Percentiles rank a stretch among this genome's conserved stretches.
Evolutionary conservation across 345 rosid species (phyloP).

Genomic region (Acer saccharum): DNA sequence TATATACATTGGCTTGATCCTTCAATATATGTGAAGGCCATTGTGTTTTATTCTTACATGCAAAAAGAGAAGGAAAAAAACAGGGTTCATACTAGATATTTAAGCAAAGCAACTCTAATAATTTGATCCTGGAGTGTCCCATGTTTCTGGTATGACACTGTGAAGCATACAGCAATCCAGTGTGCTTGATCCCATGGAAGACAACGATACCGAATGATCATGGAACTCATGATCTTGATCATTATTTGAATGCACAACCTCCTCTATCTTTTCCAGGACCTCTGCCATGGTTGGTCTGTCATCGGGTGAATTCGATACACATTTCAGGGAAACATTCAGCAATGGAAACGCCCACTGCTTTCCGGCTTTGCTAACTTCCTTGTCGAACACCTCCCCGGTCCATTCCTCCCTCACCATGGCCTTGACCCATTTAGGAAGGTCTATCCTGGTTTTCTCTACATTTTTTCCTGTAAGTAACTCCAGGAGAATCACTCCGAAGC

Average conservation of each 20-base stretch:
- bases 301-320: slow-evolving; percentile 45
- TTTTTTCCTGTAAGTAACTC: slow-evolving; percentile 58
- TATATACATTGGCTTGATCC: not conserved
- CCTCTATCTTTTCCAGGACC: slow-evolving; percentile 50
- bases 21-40: not conserved
- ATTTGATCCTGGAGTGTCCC: slow-evolving; percentile 61
- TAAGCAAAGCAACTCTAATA: slow-evolving; percentile 16
- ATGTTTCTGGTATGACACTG: slow-evolving; percentile 51
- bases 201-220: slow-evolving; percentile 27
- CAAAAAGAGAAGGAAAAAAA: not conserved
- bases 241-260: slow-evolving; percentile 25
- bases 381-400: slow-evolving; percentile 74
- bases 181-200: slow-evolving; percentile 33
- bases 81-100: not conserved
- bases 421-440: slow-evolving; percentile 69
- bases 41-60: not conserved
- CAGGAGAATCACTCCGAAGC: slow-evolving; percentile 55
- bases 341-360: slow-evolving; percentile 58
- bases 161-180: slow-evolving; percentile 49
- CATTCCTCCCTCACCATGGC: slow-evolving; percentile 72
- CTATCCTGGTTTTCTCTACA: slow-evolving; percentile 49
- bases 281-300: slow-evolving; percentile 43
- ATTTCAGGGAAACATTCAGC: slow-evolving; percentile 52
- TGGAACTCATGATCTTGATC: slow-evolving; percentile 24
- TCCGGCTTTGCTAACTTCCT: slow-evolving; percentile 45